These are phyloP conservation scores for Globisporangium barbulae DNA, from an alignment of 352 stramenopile species.

Conservation along the genomic window DNA sequence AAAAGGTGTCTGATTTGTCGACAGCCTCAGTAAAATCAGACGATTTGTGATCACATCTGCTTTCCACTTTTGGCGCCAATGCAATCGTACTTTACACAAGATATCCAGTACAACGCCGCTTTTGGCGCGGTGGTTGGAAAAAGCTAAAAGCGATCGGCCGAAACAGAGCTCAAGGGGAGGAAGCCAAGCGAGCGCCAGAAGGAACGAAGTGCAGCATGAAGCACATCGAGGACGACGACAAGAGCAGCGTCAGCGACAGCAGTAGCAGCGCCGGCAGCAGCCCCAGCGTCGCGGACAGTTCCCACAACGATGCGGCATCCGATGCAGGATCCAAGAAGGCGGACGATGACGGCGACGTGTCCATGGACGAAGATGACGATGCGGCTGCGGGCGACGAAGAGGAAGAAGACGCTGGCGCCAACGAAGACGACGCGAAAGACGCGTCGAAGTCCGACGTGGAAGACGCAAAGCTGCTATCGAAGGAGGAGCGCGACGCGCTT, in stretches of 20 bases:
- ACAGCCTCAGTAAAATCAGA: not conserved
- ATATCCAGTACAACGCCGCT: not conserved
- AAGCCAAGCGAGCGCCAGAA: conserved; percentile 7
- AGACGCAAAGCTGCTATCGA: conserved; percentile 43
- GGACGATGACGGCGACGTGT: conserved; percentile 20
- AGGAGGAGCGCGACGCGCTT: conserved; percentile 56
- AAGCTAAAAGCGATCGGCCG: conserved; percentile 2
- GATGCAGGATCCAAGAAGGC: conserved; percentile 14
- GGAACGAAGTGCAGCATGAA: conserved; percentile 12
- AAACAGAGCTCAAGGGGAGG: not conserved
- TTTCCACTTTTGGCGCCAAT: conserved; percentile 3
- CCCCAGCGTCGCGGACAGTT: conserved; percentile 24
- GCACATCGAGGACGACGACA: conserved; percentile 31
- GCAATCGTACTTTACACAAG: not conserved
- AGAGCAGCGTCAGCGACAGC: conserved; percentile 26
- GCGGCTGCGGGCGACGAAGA: conserved; percentile 21
- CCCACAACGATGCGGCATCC: conserved; percentile 12
- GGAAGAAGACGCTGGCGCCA: conserved; percentile 29
- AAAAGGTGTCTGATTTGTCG: not conserved
- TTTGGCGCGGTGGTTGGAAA: not conserved
- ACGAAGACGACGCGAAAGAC: conserved; percentile 27
- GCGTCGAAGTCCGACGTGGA: conserved; percentile 18
- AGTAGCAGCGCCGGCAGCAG: conserved; percentile 22
- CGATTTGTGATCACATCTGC: not conserved
- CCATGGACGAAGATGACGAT: conserved; percentile 28